phyloP scores from a whole-genome alignment of 345 rosid species.

The Eucalyptus coolabah region DNA sequence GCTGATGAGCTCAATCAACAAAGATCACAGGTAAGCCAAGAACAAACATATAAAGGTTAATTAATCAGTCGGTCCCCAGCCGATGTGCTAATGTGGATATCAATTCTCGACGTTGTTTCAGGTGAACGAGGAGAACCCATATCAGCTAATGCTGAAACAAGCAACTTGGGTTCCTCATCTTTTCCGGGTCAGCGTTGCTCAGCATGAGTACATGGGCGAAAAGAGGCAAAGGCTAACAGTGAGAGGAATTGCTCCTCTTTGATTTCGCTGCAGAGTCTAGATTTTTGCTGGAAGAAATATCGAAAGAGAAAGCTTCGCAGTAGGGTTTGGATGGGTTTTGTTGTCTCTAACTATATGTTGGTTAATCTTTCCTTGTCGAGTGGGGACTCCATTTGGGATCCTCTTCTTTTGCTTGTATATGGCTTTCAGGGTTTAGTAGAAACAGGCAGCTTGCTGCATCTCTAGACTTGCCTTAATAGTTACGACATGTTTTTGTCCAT shows the following conservation, averaged over 20 bases:
- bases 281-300: slow-evolving; percentile 61
- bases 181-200: slow-evolving; percentile 58
- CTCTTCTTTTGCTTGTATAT: not conserved
- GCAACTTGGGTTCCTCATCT: slow-evolving; percentile 78
- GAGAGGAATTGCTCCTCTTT: slow-evolving; percentile 50
- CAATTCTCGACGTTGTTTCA: not conserved
- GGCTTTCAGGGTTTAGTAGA: not conserved
- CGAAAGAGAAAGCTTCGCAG: slow-evolving; percentile 30
- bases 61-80: too few species aligned
- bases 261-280: slow-evolving; percentile 76
- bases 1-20: slow-evolving; percentile 76
- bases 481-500: not conserved
- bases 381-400: not conserved
- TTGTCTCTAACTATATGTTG: not conserved
- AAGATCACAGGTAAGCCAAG: slow-evolving; percentile 43
- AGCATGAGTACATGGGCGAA: slow-evolving; percentile 70
- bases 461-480: not conserved
- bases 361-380: not conserved
- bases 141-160: slow-evolving; percentile 56
- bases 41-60: not conserved
- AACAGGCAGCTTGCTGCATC: not conserved
- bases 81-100: not conserved
- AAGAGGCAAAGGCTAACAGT: slow-evolving; percentile 84
- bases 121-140: slow-evolving; percentile 45
- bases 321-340: not conserved